Conservation (phyloP, 192 early-diverging fungal species). For the Coemansia sp. region DNA sequence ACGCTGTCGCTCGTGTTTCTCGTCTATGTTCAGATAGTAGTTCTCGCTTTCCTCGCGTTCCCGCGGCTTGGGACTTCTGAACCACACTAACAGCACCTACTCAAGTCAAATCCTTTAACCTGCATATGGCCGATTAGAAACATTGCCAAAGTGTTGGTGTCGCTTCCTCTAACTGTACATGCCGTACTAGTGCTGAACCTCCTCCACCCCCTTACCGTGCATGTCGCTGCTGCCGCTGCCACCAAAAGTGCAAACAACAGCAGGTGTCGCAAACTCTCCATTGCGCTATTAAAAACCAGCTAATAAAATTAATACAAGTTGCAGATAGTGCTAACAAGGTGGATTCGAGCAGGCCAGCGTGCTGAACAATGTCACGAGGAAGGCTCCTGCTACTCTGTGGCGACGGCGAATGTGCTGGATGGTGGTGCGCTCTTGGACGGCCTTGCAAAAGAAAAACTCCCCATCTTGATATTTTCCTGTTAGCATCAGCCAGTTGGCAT, state of each 20-base stretch:
- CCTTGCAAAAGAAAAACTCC: too few species aligned
- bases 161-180: too few species aligned
- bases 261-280: constrained; percentile 10
- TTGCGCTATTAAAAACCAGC: background rate
- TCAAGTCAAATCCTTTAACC: too few species aligned
- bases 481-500: too few species aligned
- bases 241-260: constrained; percentile 9
- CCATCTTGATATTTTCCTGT: too few species aligned
- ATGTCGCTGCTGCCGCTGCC: constrained; percentile 13
- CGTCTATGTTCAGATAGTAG: constrained; percentile 43
- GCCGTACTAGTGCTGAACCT: background rate
- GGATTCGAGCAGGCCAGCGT: background rate
- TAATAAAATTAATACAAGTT: background rate
- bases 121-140: too few species aligned
- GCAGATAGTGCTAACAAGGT: background rate
- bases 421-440: too few species aligned
- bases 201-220: constrained; percentile 21
- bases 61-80: constrained; percentile 46
- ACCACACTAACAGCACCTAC: constrained; percentile 39
- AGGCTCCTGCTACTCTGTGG: too few species aligned
- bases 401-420: too few species aligned
- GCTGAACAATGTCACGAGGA: too few species aligned
- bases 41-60: constrained; percentile 52
- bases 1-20: constrained; percentile 33
- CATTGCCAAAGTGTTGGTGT: too few species aligned